Conservation (phyloP, 352 stramenopile genomes). For the Pythium aristosporum region DNA sequence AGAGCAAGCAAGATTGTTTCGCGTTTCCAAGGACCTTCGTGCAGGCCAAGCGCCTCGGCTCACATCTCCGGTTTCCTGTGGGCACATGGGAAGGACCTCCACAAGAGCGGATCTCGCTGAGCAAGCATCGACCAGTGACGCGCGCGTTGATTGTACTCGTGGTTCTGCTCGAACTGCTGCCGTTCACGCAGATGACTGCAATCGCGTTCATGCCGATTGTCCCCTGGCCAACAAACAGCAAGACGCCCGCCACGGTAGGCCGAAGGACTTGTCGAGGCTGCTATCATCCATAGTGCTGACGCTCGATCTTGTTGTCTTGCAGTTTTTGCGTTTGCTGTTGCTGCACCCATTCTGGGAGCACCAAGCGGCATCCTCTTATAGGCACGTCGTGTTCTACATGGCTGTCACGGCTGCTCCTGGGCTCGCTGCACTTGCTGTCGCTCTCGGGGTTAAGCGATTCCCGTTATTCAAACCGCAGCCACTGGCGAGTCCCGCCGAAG, state of each 20-base stretch:
- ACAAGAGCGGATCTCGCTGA: constrained; percentile 31
- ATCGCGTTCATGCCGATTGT: constrained; percentile 54
- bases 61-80: constrained; percentile 18
- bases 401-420: constrained; percentile 41
- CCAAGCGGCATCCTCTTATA: constrained; percentile 33
- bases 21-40: constrained; percentile 42
- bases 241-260: constrained; percentile 32
- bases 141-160: constrained; percentile 35
- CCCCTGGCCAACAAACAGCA: constrained; percentile 42
- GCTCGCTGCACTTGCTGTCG: constrained; percentile 29
- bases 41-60: neutral
- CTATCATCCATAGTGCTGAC: neutral
- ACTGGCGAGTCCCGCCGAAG: constrained; percentile 38
- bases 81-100: constrained; percentile 42
- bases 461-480: constrained; percentile 69
- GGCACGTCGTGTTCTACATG: constrained; percentile 38
- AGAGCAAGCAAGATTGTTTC: constrained; percentile 38
- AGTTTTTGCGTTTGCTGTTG: constrained; percentile 40
- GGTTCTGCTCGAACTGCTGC: constrained; percentile 42
- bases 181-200: constrained; percentile 44
- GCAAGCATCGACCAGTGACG: constrained; percentile 26
- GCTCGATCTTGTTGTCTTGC: neutral
- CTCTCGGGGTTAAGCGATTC: constrained; percentile 48
- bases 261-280: neutral
- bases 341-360: constrained; percentile 56